phyloP scores from a whole-genome alignment of 805 yeast genomes.

The Candida chauliodis region DNA sequence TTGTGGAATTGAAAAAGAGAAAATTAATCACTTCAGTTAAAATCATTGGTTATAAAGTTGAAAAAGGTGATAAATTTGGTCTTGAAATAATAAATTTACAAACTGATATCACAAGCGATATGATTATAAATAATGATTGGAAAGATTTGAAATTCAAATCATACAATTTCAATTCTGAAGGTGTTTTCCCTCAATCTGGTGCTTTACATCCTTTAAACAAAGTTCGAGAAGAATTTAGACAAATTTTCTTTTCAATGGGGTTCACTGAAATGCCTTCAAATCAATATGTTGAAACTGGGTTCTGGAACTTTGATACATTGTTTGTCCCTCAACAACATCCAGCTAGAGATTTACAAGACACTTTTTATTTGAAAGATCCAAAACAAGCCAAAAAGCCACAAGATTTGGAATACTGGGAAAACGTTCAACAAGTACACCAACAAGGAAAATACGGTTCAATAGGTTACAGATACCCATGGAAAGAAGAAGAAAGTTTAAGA shows the following conservation, averaged over 20 bases:
- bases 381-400: conserved; percentile 73
- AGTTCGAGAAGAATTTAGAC: conserved; percentile 96
- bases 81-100: conserved; percentile 75
- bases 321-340: conserved; percentile 99
- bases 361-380: conserved; percentile 96
- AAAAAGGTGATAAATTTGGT: conserved; percentile 82
- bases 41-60: conserved; percentile 67
- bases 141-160: conserved; percentile 82
- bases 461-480: conserved; percentile 99
- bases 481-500: conserved; percentile 80
- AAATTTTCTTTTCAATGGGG: conserved; percentile 96
- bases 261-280: conserved; percentile 99
- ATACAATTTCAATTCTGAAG: conserved; percentile 94
- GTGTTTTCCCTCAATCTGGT: conserved; percentile 80
- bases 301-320: conserved; percentile 98
- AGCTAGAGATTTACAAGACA: conserved; percentile 98
- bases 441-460: conserved; percentile 89
- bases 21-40: conserved; percentile 74
- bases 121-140: conserved; percentile 84
- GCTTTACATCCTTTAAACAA: conserved; percentile 95
- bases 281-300: conserved; percentile 96
- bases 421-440: conserved; percentile 81
- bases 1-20: conserved; percentile 89
- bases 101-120: conserved; percentile 92
- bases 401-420: conserved; percentile 74